Base-by-base conservation (phyloP, 2,329 filamentous ascomycete species). In the Talaromyces islandicus region DNA sequence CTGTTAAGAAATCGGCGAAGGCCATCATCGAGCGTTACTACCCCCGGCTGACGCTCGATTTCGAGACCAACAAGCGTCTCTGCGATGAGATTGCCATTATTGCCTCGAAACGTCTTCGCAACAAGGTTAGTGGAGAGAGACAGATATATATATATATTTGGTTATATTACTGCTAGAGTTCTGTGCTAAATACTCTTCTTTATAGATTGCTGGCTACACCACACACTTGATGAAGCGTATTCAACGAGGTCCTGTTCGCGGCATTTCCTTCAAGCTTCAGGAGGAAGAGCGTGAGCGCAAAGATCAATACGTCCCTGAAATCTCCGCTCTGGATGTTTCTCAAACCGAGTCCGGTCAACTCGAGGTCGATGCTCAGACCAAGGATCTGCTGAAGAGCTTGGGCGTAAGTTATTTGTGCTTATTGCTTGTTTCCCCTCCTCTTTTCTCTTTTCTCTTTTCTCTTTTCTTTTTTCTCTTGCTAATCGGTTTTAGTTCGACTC, bases 251-350 rank as follows among this genome's bases (percentile, higher is more conserved):
- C 94, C 94, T 69, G 94, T 99, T 81, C 95, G 94, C 75, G 94
- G 94, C 85, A 99, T 99, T 83, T 99, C 95, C 81, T 99, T 99
- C 92, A 99, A 99, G 88, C 91, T 99, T 64, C 94, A 99, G 85
- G 94, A 99, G 85, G 94, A 99, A 86, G 94, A 99, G 89, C 91
- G 94, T 87, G 94, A 99, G 85, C 90, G 94, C 80, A 99, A 99
- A 90, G 94, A 99, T 85, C 94, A 99, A 86, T 99, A 97, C 85
- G 94, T 99, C 69, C 94, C 94, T 76, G 94, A 99, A 84, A 86
- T 99, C 73, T 99, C 95, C 64, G 94, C 94, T 77, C 90, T 99
- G 78, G 94, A 99, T 86, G 96, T 97, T 85, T 88, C 89, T 76
- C 91, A 96, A 86, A 87, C 86, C 78, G 94, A 97, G 84, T 89